A percentile compares a stretch with the other conserved stretches of the same genome.
phyloP scores from a whole-genome alignment of 2,329 filamentous ascomycete species.

The Aspergillus brunneoviolaceus region DNA sequence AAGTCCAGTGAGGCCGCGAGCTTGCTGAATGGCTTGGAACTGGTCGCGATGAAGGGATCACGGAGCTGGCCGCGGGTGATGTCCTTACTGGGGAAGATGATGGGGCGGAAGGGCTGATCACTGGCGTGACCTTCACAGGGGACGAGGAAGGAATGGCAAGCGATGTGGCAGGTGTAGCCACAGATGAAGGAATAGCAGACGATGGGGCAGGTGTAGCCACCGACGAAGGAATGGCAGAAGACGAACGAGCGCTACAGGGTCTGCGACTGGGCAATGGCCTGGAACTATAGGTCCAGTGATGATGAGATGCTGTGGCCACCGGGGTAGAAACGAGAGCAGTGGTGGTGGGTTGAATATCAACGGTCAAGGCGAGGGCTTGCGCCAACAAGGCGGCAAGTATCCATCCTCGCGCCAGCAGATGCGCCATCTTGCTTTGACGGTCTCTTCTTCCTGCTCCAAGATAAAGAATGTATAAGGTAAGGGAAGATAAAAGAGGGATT shows the following conservation, averaged over 20 bases:
- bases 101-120: not conserved
- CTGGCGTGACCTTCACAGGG: not conserved
- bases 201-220: not conserved
- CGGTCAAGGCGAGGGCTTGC: not conserved
- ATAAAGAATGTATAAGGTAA: not conserved
- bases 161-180: not conserved
- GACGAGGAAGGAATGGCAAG: not conserved
- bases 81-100: not conserved
- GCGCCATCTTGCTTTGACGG: not conserved
- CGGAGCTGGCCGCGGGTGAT: not conserved
- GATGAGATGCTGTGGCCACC: not conserved
- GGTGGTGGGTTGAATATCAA: not conserved
- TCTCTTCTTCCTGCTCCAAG: not conserved
- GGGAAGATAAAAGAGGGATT: not conserved
- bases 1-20: not conserved
- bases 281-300: slow-evolving; percentile 1
- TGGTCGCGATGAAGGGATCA: not conserved
- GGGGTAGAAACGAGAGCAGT: not conserved
- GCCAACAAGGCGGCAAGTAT: not conserved
- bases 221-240: not conserved
- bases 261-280: not conserved
- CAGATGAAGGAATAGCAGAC: not conserved
- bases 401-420: not conserved
- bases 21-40: not conserved
- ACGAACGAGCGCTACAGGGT: not conserved